These are phyloP conservation scores for Fragilaria radians DNA, from an alignment of 108 stramenopile genomes.

Conservation along the genomic window DNA sequence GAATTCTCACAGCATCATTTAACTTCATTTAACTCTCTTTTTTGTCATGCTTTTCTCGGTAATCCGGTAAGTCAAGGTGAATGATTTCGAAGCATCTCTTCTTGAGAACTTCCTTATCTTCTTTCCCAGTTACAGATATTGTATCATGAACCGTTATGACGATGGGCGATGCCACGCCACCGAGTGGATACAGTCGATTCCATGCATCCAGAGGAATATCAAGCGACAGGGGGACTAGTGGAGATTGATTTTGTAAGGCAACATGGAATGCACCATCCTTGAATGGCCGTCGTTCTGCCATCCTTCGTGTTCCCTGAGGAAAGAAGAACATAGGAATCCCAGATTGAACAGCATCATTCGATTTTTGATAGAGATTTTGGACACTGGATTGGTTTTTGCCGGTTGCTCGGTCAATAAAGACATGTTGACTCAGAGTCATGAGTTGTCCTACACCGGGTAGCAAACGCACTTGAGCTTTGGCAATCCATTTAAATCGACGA, in stretches of 20 bases:
- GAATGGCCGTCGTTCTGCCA: constrained; percentile 67
- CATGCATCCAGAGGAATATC: constrained; percentile 63
- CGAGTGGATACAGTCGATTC: constrained; percentile 70
- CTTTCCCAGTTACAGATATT: constrained; percentile 36
- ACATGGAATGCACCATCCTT: constrained; percentile 80
- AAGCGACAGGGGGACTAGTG: constrained; percentile 63
- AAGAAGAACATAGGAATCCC: constrained; percentile 81
- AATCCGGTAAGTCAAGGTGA: constrained; percentile 60
- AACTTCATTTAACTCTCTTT: too few species aligned
- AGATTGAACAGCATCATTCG: constrained; percentile 52
- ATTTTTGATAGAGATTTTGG: constrained; percentile 55
- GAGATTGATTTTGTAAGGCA: constrained; percentile 46
- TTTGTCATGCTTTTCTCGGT: constrained; percentile 24
- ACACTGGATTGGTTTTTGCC: constrained; percentile 45
- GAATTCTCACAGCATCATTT: too few species aligned
- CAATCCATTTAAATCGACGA: constrained; percentile 67
- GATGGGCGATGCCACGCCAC: constrained; percentile 27
- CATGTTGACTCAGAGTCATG: constrained; percentile 57
- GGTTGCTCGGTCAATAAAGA: constrained; percentile 56
- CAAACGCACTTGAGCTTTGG: constrained; percentile 55
- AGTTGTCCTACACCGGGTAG: constrained; percentile 75
- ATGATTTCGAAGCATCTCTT: constrained; percentile 53
- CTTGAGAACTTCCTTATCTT: constrained; percentile 62
- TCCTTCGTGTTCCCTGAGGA: constrained; percentile 78
- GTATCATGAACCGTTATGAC: constrained; percentile 60